Evolutionary conservation across 768 basidiomycete species (phyloP).

Genomic region (Mycena alexandri): DNA sequence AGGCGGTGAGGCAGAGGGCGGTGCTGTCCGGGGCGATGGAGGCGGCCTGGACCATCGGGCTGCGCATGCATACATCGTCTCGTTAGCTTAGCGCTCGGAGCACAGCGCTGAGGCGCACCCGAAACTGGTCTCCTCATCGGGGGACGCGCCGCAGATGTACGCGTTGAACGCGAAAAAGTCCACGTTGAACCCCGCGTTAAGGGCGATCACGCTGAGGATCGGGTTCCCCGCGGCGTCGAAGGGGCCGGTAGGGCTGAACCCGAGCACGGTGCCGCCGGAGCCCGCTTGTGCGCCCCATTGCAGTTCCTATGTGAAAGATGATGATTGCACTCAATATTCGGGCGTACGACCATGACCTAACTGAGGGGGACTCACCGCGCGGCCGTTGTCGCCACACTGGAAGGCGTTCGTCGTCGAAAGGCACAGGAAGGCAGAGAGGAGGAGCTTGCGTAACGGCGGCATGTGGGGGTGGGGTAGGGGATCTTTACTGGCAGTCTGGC

Average conservation of each 20-base stretch:
- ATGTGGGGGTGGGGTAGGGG: conserved; percentile 7
- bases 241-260: conserved; percentile 3
- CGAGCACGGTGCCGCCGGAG: neutral
- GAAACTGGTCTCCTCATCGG: neutral
- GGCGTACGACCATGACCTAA: too few species aligned
- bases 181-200: neutral
- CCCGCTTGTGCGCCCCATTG: neutral
- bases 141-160: conserved; percentile 1
- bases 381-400: conserved; percentile 7
- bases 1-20: conserved; percentile 1
- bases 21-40: conserved; percentile 3
- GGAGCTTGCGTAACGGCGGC: neutral
- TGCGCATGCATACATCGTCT: neutral
- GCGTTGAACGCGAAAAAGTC: neutral
- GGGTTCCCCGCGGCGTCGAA: conserved; percentile 11
- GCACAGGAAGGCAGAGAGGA: neutral
- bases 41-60: conserved; percentile 3
- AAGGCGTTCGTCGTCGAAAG: neutral
- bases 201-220: conserved; percentile 12
- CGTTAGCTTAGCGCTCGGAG: neutral
- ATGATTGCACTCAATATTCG: too few species aligned
- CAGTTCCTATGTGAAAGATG: neutral
- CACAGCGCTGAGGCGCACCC: conserved; percentile 2
- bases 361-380: conserved; percentile 3
- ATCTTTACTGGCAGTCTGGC: neutral